Evolutionary conservation across 768 basidiomycete species (phyloP), one percentile per base, ranked within the genome.

Genomic region (Tylopilus intermedius): DNA sequence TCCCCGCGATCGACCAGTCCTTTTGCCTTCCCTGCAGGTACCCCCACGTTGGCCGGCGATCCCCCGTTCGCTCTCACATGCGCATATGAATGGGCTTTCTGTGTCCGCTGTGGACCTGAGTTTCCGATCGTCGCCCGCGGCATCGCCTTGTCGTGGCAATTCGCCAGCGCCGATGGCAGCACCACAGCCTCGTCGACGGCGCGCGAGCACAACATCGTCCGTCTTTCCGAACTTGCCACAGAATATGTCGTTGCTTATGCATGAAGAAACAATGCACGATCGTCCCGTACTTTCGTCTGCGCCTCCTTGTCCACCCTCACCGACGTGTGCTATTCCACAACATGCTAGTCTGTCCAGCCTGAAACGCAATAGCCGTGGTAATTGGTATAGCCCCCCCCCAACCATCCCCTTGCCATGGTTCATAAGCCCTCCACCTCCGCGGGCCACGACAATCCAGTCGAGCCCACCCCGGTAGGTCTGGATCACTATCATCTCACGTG

Each of bases 181-280:
- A 8, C 58, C 60, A 30, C 65, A 57, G 76, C 76, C 65, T 64
- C 73, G 32, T 43, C 65, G 60, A 37, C 61, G 72, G 10, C 74
- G 76, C 5, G 63, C 62, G 10, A 79, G 77, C 49, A 67, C 62
- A 37, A 68, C 82, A 1, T 88, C 86, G 0, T 89, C 87, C 1
- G 60, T 71, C 7, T 90, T 90, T 61, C 82, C 79, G 8, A 68
- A 72, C 3, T 75, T 81, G 10, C 88, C 88, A 0, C 73, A 78
- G 41, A 88, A 88, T 59, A 90, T 90, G 88, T 78, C 86, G 18
- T 76, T 90, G 77, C 69, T 90, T 2, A 69, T 79, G 66, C 68
- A 72, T 21, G 77, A 68, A 50, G 67, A 66, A 32, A 21, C 54
- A 21, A 60, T 64, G 59, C 60, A 58, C 14, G 63, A 60, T 27